Base-by-base conservation (phyloP, 192 early-diverging fungal species). In the Coemansia sp. region DNA sequence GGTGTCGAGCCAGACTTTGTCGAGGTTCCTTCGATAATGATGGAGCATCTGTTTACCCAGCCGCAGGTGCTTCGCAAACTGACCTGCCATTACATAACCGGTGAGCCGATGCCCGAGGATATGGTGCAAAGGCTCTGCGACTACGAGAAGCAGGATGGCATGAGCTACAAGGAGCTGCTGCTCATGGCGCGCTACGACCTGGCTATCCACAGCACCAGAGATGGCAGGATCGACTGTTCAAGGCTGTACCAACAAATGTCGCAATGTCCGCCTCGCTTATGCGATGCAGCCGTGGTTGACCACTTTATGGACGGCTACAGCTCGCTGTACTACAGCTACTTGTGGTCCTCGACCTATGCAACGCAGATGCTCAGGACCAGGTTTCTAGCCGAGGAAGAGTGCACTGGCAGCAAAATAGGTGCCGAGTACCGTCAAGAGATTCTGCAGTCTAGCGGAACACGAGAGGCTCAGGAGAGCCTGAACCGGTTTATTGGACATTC, bases 1-100 rank as follows among this genome's bases (percentile, higher is more conserved):
- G 71, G 74, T 34, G 80, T 88, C 36, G 87, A 92, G 59, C 75
- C 87, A 52, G 93, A 95, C 72, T 95, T 93, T 83, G 87, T 93
- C 21, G 92, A 93, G 73, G 87, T 90, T 6, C 91, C 92, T 7
- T 87, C 88, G 38, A 90, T 92, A 83, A 90, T 95, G 91, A 79
- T 93, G 23, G 91, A 92, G 68, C 92, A 90, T 69, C 89, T 87
- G 88, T 79, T 82, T 20, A 89, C 83, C 78, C 86, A 89, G 52
- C 80, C 82, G 6, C 57, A 74, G 15, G 81, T 84, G 1, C 62
- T 91, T 15, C 64, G 81, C 30, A 59, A 63, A 14, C 66, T 89
- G 18, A 81, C 87, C 20, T 68, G 73, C 57, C 91, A 95, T 59
- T 90, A 91, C 78, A 81, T 89, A 46, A 88, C 88, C 16, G 84